Evolutionary conservation across 441 rosid genomes (phyloP).

Genomic region (Kokia cookei): DNA sequence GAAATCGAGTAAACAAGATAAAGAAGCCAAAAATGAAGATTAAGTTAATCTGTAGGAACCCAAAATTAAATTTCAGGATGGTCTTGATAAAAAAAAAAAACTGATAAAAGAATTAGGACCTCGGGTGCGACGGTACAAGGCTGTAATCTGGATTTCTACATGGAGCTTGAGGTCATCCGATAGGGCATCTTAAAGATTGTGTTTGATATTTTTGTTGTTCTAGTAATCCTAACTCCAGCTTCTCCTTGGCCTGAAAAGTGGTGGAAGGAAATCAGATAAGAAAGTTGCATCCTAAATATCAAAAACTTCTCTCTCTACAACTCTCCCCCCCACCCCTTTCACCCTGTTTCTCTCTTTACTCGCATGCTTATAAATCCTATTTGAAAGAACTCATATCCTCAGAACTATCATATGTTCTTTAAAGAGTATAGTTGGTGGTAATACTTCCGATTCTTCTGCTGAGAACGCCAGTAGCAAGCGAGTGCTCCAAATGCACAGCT

Average conservation of each 20-base stretch:
- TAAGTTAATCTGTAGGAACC: conserved; percentile 29
- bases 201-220: conserved; percentile 24
- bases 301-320: conserved; percentile 13
- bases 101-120: conserved; percentile 36
- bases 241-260: conserved; percentile 89
- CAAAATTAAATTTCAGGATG: conserved; percentile 5
- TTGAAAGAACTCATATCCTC: conserved; percentile 30
- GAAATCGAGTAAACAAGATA: neutral
- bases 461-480: conserved; percentile 97
- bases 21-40: conserved; percentile 25
- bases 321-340: neutral
- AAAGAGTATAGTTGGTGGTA: conserved; percentile 71
- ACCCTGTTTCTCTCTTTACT: neutral
- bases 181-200: conserved; percentile 23
- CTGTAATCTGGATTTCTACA: conserved; percentile 29
- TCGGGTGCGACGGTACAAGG: conserved; percentile 23
- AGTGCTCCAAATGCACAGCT: conserved; percentile 98
- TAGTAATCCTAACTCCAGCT: conserved; percentile 58
- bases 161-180: conserved; percentile 24
- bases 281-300: conserved; percentile 17
- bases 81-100: conserved; percentile 8
- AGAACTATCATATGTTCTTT: conserved; percentile 54
- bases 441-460: conserved; percentile 96
- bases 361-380: conserved; percentile 2
- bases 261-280: conserved; percentile 42